Base-by-base conservation (phyloP, 139 green algal genomes). In the Coelastrella sp. region DNA sequence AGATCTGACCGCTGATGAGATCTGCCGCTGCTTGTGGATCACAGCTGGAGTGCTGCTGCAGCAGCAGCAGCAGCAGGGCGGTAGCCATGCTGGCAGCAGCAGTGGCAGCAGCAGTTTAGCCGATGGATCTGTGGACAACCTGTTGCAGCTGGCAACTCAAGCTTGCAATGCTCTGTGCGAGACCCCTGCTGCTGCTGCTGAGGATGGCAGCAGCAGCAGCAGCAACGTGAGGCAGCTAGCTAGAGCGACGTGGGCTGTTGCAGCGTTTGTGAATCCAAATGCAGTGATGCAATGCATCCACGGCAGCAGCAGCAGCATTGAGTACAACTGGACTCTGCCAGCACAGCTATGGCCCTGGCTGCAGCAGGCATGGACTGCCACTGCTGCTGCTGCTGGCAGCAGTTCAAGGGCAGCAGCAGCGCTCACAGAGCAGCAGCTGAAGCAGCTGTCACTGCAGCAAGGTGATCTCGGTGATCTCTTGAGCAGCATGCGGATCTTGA, bases 151-250 rank as follows among this genome's bases (percentile, higher is more conserved):
- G 47, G 82, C 82, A 2, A 65, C 13, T 7, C 61, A 78, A 64
- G 82, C 82, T 6, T 87, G 82, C 82, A 87, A 64, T 32, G n/a
- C 60, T 47, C 82, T 87, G 7, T 19, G n/a, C 8, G 64, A 64
- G 11, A 8, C 32, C 5, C 20, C 65, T 20, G 56, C 78, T 17
- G n/a, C 16, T 47, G 32, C 32, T 47, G 32, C 32, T 47, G 32
- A 47, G 32, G 32, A 47, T 47, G 32, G 1, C 16, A 19, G 23
- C 54, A 16, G 7, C 16, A 66, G 64, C 11, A 20, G 16, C 64
- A 14, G 64, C 3, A 13, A 19, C 3, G 16, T 71, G 64, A 11
- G 16, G 23, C 82, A 87, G 65, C 23, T 61, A 17, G 82, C 64
- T 0, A 54, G 82, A 23, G 23, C 13, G 3, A 87, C 82, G 3